Conservation (phyloP, 352 stramenopile genomes). For the Paralagenidium karlingii region DNA sequence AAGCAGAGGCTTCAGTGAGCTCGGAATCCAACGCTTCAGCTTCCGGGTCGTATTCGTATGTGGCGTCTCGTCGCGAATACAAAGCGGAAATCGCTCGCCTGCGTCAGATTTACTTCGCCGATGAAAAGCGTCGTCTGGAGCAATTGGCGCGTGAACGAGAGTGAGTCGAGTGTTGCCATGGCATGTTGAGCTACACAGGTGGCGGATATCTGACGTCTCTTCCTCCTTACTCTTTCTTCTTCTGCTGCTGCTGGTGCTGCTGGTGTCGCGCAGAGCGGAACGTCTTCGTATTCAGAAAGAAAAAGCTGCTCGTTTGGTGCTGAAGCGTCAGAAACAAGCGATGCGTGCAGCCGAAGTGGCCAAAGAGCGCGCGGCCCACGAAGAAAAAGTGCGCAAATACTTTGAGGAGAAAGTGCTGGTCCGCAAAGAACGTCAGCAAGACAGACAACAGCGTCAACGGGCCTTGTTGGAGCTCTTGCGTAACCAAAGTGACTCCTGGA, state of each 20-base stretch:
- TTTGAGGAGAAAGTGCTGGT: constrained; percentile 75
- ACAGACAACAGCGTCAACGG: constrained; percentile 55
- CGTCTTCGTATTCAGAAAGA: constrained; percentile 78
- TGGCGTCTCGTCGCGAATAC: constrained; percentile 57
- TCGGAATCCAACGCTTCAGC: no score
- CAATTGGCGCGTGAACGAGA: constrained; percentile 74
- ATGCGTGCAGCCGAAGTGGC: constrained; percentile 72
- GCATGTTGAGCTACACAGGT: no score
- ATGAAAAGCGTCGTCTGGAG: constrained; percentile 56
- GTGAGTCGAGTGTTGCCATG: no score
- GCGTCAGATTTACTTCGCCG: constrained; percentile 60
- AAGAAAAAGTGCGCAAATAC: constrained; percentile 64
- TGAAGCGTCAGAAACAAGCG: constrained; percentile 78
- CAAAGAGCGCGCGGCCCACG: constrained; percentile 64
- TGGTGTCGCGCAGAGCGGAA: constrained; percentile 33
- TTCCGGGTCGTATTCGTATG: constrained; percentile 62
- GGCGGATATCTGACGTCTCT: no score
- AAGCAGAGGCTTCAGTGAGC: no score
- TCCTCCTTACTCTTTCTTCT: no score
- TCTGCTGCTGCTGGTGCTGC: no score
- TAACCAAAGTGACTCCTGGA: constrained; percentile 56
- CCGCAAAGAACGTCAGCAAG: constrained; percentile 35
- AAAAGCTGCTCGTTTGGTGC: constrained; percentile 75
- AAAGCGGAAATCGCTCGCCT: constrained; percentile 42
- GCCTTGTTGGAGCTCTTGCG: constrained; percentile 45